Conservation (phyloP, 306 rosid genomes). For the Medicago arabica region DNA sequence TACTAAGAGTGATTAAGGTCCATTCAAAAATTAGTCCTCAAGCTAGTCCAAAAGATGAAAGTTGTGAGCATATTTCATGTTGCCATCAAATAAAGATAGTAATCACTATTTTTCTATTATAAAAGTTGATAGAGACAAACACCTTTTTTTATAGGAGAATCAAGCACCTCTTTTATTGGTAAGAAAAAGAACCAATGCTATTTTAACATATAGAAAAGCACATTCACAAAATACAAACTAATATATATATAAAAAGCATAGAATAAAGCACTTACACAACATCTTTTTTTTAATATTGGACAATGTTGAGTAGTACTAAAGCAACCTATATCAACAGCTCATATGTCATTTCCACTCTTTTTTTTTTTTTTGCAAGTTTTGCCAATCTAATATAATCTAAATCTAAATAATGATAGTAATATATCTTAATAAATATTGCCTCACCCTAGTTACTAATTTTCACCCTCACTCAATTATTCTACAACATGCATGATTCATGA, state of each 20-base stretch:
- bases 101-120: background rate
- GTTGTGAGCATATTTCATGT: background rate
- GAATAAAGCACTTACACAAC: conserved; percentile 35
- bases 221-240: conserved; percentile 16
- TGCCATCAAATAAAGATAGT: background rate
- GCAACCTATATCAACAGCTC: conserved; percentile 3
- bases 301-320: conserved; percentile 26
- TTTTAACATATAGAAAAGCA: conserved; percentile 37
- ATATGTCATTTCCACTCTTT: background rate
- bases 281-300: conserved; percentile 37
- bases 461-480: conserved; percentile 29
- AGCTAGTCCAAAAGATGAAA: background rate
- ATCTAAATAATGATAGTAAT: background rate
- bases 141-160: conserved; percentile 7
- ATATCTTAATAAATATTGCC: conserved; percentile 24
- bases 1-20: too few species aligned
- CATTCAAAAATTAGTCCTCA: background rate
- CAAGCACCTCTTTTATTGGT: conserved; percentile 8
- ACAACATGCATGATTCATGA: conserved; percentile 25
- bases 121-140: conserved; percentile 6
- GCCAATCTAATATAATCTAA: background rate
- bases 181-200: conserved; percentile 12
- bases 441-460: conserved; percentile 21
- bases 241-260: background rate
- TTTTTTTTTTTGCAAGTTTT: background rate